Conservation (phyloP, 1,284 basidiomycete species). For the Ustilago crameri region DNA sequence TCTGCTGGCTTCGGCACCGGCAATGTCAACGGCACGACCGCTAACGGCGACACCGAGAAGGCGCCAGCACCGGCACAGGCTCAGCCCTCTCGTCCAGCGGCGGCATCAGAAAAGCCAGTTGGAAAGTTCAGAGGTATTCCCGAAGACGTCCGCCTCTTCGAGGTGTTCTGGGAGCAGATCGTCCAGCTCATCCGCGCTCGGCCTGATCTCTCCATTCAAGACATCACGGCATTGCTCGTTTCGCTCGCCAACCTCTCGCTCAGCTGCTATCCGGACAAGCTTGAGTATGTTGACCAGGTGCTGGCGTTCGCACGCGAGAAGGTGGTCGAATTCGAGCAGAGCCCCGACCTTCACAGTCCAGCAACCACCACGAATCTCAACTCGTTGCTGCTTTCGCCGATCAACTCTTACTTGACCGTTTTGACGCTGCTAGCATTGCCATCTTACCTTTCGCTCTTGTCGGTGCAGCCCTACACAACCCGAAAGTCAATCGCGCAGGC, state of each 20-base stretch:
- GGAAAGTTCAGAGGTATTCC: conserved; percentile 66
- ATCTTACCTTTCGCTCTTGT: conserved; percentile 58
- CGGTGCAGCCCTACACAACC: conserved; percentile 60
- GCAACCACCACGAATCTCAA: conserved; percentile 58
- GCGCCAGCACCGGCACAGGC: conserved; percentile 15
- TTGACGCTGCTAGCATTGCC: conserved; percentile 64
- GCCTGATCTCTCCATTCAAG: conserved; percentile 66
- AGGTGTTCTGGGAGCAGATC: conserved; percentile 68
- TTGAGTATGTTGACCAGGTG: conserved; percentile 67
- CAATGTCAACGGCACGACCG: conserved; percentile 15
- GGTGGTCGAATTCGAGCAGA: conserved; percentile 56
- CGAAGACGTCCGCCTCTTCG: conserved; percentile 65
- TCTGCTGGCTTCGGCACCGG: conserved; percentile 22
- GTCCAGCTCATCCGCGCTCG: conserved; percentile 65
- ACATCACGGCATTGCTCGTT: conserved; percentile 64
- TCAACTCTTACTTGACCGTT: conserved; percentile 62
- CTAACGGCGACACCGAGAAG: conserved; percentile 37
- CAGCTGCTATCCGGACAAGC: conserved; percentile 66
- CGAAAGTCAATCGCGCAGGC: conserved; percentile 65
- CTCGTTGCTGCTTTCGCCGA: conserved; percentile 62
- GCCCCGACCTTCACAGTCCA: conserved; percentile 53
- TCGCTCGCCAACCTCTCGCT: conserved; percentile 64
- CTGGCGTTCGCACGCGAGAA: conserved; percentile 64
- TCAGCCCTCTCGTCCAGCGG: conserved; percentile 20
- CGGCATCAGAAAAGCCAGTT: conserved; percentile 30